Base-by-base conservation (phyloP, 371 early-diverging fungal genomes). In the Fennellomyces sp. region DNA sequence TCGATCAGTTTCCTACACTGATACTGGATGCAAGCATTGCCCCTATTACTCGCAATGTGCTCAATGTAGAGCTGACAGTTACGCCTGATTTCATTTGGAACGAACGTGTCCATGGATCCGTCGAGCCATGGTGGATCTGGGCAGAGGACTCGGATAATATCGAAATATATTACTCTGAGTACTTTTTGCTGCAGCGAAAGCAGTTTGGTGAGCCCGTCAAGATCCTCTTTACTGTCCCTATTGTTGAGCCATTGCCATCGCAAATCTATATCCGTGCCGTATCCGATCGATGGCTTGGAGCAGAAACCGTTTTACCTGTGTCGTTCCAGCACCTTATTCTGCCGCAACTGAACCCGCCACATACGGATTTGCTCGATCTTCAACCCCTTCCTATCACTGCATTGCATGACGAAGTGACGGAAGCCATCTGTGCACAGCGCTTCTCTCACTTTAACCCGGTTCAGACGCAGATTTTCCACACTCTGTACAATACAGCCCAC, bases 401-500 rank as follows among this genome's bases (percentile, higher is more conserved):
- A 0, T 72, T 97, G 39, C 79, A 91, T 13, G 81, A 97, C 62
- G 85, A 90, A 12, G 72, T 87, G 0, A 65, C 95, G 42, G 96
- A 96, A 60, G 86, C 68, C 19, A 91, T 94, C 48, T 97, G 93
- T 61, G 65, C 76, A 10, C 64, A 82, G 61, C 82, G 94, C 25
- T 96, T 97, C 69, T 73, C 87, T 8, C 91, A 92, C 64, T 99
- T 99, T 73, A 99, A 99, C 69, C 95, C 95, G 0, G 92, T 99
- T 5, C 99, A 99, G 78, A 97, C 99, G 0, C 94, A 95, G 68
- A 91, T 99, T 39, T 99, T 98, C 84, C 93, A 97, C 61, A 92
- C 97, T 0, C 83, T 98, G 11, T 99, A 99, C 70, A 82, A 88
- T 41, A 89, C 93, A 5, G 65, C 85, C 6, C 83, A 89, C 52